phyloP scores from a whole-genome alignment of 371 early-diverging fungal genomes.

The Rhizopus arrhizus region DNA sequence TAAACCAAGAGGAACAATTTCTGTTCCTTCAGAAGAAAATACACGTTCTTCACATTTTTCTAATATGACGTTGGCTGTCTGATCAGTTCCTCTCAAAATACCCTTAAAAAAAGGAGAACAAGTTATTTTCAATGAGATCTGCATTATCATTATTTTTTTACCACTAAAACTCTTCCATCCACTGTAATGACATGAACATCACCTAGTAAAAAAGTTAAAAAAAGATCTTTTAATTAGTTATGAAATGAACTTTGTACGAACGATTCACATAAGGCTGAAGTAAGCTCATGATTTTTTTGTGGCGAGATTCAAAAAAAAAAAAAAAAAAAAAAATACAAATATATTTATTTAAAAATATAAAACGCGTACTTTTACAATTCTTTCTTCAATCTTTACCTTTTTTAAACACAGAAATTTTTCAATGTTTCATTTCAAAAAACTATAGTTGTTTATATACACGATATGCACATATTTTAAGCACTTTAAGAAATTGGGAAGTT shows the following conservation, averaged over 20 bases:
- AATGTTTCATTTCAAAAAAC: too few species aligned
- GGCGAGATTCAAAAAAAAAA: constrained; percentile 8
- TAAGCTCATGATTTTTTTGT: constrained; percentile 31
- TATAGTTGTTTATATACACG: too few species aligned
- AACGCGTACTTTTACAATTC: background rate
- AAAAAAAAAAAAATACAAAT: background rate
- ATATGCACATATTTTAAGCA: too few species aligned
- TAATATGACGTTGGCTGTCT: constrained; percentile 77
- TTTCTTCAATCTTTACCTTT: background rate
- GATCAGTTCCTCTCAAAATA: constrained; percentile 77
- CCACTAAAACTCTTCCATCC: constrained; percentile 69
- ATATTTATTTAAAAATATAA: background rate
- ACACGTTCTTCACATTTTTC: constrained; percentile 75
- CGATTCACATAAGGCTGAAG: constrained; percentile 43
- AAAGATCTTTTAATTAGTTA: background rate
- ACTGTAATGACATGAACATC: constrained; percentile 58
- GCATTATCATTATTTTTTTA: constrained; percentile 19
- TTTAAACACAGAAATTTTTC: too few species aligned
- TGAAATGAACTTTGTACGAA: constrained; percentile 18
- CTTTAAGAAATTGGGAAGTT: too few species aligned
- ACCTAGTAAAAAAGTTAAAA: constrained; percentile 19
- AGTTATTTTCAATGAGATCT: background rate
- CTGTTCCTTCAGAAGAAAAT: constrained; percentile 74
- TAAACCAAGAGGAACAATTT: constrained; percentile 71
- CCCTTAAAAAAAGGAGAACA: constrained; percentile 48